These are phyloP conservation scores for Collybia nuda DNA, from an alignment of 768 basidiomycete species.

Conservation along the genomic window DNA sequence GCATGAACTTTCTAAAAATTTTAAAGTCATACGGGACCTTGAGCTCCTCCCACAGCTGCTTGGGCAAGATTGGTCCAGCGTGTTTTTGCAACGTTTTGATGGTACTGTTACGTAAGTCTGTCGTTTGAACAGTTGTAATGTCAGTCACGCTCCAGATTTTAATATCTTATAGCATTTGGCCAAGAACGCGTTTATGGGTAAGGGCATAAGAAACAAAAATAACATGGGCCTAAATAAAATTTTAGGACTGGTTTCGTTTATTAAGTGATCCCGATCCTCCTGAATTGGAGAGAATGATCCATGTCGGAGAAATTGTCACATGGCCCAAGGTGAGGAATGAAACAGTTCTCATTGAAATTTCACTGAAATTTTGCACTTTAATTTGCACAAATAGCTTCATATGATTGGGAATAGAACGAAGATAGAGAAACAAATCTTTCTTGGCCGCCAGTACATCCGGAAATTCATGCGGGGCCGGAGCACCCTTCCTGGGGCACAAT, in stretches of 20 bases:
- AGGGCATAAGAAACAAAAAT: constrained; percentile 16
- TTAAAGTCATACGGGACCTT: constrained; percentile 95
- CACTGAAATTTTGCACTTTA: neutral
- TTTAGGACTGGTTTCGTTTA: constrained; percentile 82
- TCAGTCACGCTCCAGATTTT: neutral
- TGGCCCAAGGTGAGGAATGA: constrained; percentile 84
- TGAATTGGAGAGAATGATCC: constrained; percentile 85
- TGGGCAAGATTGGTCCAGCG: constrained; percentile 94
- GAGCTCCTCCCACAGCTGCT: constrained; percentile 92
- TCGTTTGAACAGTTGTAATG: constrained; percentile 2
- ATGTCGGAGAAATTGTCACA: constrained; percentile 86
- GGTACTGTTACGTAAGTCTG: constrained; percentile 77
- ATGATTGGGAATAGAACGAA: constrained; percentile 92
- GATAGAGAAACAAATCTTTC: constrained; percentile 79
- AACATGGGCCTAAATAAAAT: neutral
- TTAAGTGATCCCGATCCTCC: constrained; percentile 79
- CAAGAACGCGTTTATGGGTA: constrained; percentile 76
- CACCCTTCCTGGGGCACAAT: constrained; percentile 17
- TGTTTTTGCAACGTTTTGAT: constrained; percentile 94
- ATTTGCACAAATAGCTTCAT: constrained; percentile 56
- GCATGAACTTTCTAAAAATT: constrained; percentile 94
- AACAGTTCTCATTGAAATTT: neutral
- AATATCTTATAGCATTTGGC: constrained; percentile 65
- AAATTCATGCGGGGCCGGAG: constrained; percentile 42
- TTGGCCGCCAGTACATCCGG: constrained; percentile 75